Evolutionary conservation across 768 basidiomycete genomes (phyloP), one percentile per base, ranked within the genome.

Genomic region (Dacryopinax spathularia): DNA sequence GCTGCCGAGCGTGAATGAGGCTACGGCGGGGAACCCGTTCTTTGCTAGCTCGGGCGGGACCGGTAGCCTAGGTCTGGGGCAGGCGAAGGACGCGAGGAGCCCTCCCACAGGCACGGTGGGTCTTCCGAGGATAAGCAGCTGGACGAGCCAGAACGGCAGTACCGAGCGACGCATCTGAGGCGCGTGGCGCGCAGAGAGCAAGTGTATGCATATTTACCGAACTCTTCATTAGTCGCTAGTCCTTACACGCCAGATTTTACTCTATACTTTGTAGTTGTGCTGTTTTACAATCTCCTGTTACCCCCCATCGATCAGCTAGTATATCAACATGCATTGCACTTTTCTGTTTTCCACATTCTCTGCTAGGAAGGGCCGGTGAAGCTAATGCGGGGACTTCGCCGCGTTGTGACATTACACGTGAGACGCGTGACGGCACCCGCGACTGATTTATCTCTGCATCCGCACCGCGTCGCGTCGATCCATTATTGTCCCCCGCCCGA

Each of bases 401-500:
- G n/a, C n/a, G n/a, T n/a, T n/a, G n/a, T 56, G 10, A 56, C 48
- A 56, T 56, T 56, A 56, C 48, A 56, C 48, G 48, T 31, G 48
- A 29, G 48, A 29, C 48, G 48, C 48, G 48, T 56, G 48, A 56
- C 48, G n/a, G n/a, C 48, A 9, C 25, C 5, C 48, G 48, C 48
- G 48, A 56, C 48, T 56, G 48, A 56, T 56, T 56, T 56, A 13
- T 56, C 48, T 56, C n/a, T 56, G 48, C 48, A 56, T 56, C 48
- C 48, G 48, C 48, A 56, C 48, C 48, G 48, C 48, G 48, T 56
- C 48, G 39, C 39, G 39, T 41, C 7, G 18, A 18, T 15, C 18
- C 39, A 7, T 41, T 5, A 18, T 18, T 22, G 18, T 41, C 39
- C 7, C 7, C 16, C 39, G 18, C 16, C 18, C 22, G 18, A 5